Evolutionary conservation across 192 early-diverging fungal species (phyloP), one percentile per base, ranked within the genome.

Genomic region (Rhizophlyctis rosea): DNA sequence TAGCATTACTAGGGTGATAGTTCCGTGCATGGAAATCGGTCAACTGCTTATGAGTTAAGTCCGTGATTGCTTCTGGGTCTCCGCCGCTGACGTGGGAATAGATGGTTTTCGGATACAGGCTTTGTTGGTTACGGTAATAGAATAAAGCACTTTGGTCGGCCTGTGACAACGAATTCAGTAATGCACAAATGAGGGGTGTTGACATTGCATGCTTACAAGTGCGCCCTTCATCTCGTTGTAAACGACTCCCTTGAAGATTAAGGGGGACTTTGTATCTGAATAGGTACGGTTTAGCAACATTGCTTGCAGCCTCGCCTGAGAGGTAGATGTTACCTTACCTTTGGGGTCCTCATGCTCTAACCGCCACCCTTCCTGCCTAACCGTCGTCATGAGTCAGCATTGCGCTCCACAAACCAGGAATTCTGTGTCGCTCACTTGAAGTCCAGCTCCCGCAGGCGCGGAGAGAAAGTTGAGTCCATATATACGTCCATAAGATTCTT

Each of bases 181-280:
- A n/a, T n/a, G n/a, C n/a, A n/a, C n/a, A n/a, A n/a, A n/a, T n/a
- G n/a, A n/a, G n/a, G n/a, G n/a, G n/a, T n/a, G n/a, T n/a, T n/a
- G n/a, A n/a, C n/a, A n/a, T n/a, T n/a, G n/a, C n/a, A n/a, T n/a
- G n/a, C n/a, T n/a, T n/a, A n/a, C 65, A 21, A 83, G 62, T 27
- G 75, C 84, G 51, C 95, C 95, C 76, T 98, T 98, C 95, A 98
- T 98, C 64, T 98, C 95, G 69, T 98, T 98, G 67, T 93, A 98
- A 24, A 98, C 95, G 27, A 98, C 89, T 51, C 95, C 95, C 65
- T 96, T 96, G 71, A 98, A 89, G 35, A 89, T 76, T 34, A 91
- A 77, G 23, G 89, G 88, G 3, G 87, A 77, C 3, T 69, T 36
- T 4, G 76, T 63, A 72, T 91, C 86, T n/a, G n/a, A 30, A 24